Evolutionary conservation across 2,329 filamentous ascomycete species (phyloP).

Genomic region (Phyllosticta citrichinensis): DNA sequence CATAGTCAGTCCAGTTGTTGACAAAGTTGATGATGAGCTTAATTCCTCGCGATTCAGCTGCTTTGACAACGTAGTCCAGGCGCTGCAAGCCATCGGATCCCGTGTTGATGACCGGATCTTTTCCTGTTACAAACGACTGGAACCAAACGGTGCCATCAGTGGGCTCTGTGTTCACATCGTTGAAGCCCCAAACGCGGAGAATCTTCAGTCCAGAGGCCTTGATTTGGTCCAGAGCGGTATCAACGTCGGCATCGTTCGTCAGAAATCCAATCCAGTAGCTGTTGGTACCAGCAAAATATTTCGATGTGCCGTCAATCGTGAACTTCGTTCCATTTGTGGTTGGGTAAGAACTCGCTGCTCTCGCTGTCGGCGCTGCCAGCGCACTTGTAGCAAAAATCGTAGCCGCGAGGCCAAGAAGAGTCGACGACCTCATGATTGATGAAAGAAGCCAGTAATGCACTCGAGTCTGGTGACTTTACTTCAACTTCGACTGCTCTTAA

Average conservation of each 20-base stretch:
- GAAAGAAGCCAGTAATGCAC: not conserved
- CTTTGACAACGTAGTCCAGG: slow-evolving; percentile 53
- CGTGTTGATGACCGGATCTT: slow-evolving; percentile 49
- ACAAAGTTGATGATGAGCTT: slow-evolving; percentile 55
- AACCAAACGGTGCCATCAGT: slow-evolving; percentile 39
- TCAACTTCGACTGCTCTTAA: not conserved
- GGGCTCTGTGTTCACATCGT: slow-evolving; percentile 39
- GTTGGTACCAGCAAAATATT: slow-evolving; percentile 45
- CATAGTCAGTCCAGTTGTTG: slow-evolving; percentile 62
- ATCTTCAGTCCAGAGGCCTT: slow-evolving; percentile 45
- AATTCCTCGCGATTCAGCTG: slow-evolving; percentile 49
- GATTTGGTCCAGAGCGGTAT: slow-evolving; percentile 39
- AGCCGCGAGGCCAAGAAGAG: slow-evolving; percentile 15
- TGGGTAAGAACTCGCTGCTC: slow-evolving; percentile 17
- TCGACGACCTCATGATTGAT: slow-evolving; percentile 17
- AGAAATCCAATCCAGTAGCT: slow-evolving; percentile 47
- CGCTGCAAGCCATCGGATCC: slow-evolving; percentile 52
- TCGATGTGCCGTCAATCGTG: slow-evolving; percentile 25
- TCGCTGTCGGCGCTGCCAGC: slow-evolving; percentile 5
- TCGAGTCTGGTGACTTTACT: not conserved
- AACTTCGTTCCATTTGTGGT: slow-evolving; percentile 23
- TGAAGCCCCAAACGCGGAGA: slow-evolving; percentile 54
- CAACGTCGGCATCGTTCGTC: slow-evolving; percentile 45
- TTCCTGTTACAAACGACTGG: slow-evolving; percentile 41
- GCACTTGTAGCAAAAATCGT: slow-evolving; percentile 9